A percentile compares a stretch with the other conserved stretches of the same genome.
phyloP scores from a whole-genome alignment of 1,284 basidiomycete species.

The Cutaneotrichosporon sp. region DNA sequence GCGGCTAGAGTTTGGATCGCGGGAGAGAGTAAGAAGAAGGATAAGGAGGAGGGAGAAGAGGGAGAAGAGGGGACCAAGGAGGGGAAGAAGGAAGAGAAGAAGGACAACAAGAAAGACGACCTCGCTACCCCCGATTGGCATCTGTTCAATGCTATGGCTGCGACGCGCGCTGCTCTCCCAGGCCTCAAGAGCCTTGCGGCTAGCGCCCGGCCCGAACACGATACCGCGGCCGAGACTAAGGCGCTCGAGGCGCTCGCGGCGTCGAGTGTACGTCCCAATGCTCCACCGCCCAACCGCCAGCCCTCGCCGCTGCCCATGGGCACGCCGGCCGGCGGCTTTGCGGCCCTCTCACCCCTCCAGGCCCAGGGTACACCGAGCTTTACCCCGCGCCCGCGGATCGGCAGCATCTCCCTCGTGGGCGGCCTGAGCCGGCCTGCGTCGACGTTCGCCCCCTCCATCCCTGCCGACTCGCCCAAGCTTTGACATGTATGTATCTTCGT shows the following conservation, averaged over 20 bases:
- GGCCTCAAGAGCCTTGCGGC: conserved; percentile 30
- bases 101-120: neutral
- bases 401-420: neutral
- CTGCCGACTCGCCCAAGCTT: conserved; percentile 7
- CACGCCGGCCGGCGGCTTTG: neutral
- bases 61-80: neutral
- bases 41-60: conserved; percentile 8
- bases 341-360: neutral
- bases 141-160: conserved; percentile 40
- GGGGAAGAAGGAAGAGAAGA: neutral
- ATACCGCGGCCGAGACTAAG: conserved; percentile 22
- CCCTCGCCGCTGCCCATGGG: neutral
- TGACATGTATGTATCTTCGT: conserved; percentile 5
- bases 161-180: conserved; percentile 32
- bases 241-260: conserved; percentile 19
- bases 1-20: conserved; percentile 40
- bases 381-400: neutral
- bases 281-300: neutral
- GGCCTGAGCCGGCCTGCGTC: conserved; percentile 1
- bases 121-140: conserved; percentile 35
- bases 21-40: conserved; percentile 2
- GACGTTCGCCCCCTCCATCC: neutral
- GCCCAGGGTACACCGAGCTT: neutral
- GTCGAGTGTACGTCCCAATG: conserved; percentile 9
- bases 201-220: conserved; percentile 14